phyloP scores from a whole-genome alignment of 768 basidiomycete species.

The Leccinum variicolor region DNA sequence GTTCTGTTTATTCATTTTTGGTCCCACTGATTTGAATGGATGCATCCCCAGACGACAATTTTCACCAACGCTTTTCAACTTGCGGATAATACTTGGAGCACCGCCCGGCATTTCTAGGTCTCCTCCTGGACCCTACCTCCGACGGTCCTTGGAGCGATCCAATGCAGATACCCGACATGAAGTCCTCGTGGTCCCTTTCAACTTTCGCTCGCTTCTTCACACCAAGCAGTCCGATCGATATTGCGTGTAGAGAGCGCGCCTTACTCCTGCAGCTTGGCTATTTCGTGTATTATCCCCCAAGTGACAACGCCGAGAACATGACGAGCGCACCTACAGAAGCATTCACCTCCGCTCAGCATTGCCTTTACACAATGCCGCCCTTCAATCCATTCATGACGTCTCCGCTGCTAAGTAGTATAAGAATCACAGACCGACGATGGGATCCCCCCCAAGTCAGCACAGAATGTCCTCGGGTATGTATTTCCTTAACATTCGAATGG shows the following conservation, averaged over 20 bases:
- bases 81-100: constrained; percentile 15
- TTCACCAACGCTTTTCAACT: constrained; percentile 4
- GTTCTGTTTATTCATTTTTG: background rate
- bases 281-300: constrained; percentile 27
- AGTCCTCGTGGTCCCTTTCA: constrained; percentile 29
- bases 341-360: constrained; percentile 28
- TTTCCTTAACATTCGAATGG: background rate
- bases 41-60: background rate
- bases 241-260: constrained; percentile 32
- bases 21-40: background rate
- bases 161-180: constrained; percentile 37
- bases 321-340: constrained; percentile 21
- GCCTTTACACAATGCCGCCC: constrained; percentile 24
- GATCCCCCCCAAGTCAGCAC: constrained; percentile 9
- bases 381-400: constrained; percentile 20
- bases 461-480: constrained; percentile 23
- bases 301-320: constrained; percentile 30
- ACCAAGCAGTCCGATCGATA: constrained; percentile 33
- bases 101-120: constrained; percentile 20
- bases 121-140: constrained; percentile 21
- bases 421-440: constrained; percentile 18
- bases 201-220: constrained; percentile 30
- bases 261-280: constrained; percentile 28
- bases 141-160: constrained; percentile 31
- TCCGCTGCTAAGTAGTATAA: constrained; percentile 27